A percentile compares a stretch with the other conserved stretches of the same genome.
These are phyloP conservation scores for Apiotrichum sp. DNA, from an alignment of 1,284 basidiomycete genomes.

Conservation along the genomic window DNA sequence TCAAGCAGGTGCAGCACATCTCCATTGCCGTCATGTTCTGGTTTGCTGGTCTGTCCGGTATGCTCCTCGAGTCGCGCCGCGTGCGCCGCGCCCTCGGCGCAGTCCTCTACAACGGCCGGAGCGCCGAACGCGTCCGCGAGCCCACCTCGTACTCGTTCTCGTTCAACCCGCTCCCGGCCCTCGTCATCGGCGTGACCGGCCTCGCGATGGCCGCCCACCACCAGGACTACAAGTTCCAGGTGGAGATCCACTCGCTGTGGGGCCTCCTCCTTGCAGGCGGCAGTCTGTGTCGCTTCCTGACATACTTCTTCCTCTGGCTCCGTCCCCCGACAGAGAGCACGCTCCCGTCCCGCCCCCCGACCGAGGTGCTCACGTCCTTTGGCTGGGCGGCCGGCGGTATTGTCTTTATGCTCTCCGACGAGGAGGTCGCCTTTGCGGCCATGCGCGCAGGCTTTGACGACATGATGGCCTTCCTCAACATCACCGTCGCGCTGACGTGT, in stretches of 20 bases:
- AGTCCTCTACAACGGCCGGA: conserved; percentile 16
- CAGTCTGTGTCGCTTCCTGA: conserved; percentile 52
- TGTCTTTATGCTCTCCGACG: conserved; percentile 84
- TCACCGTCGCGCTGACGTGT: conserved; percentile 67
- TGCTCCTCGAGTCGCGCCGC: conserved; percentile 75
- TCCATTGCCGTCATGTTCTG: conserved; percentile 84
- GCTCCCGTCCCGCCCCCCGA: conserved; percentile 86
- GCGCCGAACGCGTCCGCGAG: conserved; percentile 48
- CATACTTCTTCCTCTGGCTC: conserved; percentile 92
- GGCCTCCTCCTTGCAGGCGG: conserved; percentile 82
- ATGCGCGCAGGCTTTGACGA: conserved; percentile 88
- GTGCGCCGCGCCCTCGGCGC: conserved; percentile 52
- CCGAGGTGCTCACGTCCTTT: conserved; percentile 82
- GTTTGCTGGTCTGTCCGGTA: conserved; percentile 84
- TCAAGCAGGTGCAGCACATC: conserved; percentile 93
- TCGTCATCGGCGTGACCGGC: conserved; percentile 89
- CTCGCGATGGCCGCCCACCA: conserved; percentile 93
- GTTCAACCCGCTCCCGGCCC: conserved; percentile 91
- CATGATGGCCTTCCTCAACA: conserved; percentile 48
- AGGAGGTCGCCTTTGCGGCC: conserved; percentile 83
- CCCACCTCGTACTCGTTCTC: conserved; percentile 68
- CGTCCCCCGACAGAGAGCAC: conserved; percentile 56
- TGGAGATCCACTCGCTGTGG: conserved; percentile 87
- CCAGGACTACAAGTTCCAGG: conserved; percentile 67
- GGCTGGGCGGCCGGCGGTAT: conserved; percentile 79